Percentiles rank a stretch among this genome's conserved stretches.
These are phyloP conservation scores for Desmodesmus armatus DNA, from an alignment of 139 green algal genomes.

Conservation along the genomic window DNA sequence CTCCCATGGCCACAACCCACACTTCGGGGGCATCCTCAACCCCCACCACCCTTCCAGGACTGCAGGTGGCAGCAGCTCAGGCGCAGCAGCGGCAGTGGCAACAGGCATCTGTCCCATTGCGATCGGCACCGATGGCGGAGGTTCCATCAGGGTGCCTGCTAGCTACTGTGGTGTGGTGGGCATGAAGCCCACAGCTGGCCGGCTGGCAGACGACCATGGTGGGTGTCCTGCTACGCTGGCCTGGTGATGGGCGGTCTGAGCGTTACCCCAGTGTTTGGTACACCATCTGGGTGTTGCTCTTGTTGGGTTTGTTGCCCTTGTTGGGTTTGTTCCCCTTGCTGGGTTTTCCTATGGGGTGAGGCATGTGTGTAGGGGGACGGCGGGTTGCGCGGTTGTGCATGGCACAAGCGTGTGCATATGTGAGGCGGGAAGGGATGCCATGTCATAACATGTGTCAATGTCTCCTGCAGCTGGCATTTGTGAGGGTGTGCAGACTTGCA, in stretches of 20 bases:
- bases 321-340: too few relatives aligned
- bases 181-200: conserved; percentile 78
- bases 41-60: conserved; percentile 13
- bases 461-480: too few relatives aligned
- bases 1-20: conserved; percentile 16
- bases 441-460: too few relatives aligned
- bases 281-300: too few relatives aligned
- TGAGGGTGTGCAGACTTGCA: too few relatives aligned
- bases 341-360: too few relatives aligned
- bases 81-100: conserved; percentile 75
- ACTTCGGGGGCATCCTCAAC: conserved; percentile 2
- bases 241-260: background rate
- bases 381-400: too few relatives aligned
- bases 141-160: conserved; percentile 59
- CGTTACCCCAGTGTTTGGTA: too few relatives aligned
- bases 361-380: too few relatives aligned
- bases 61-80: conserved; percentile 58
- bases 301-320: too few relatives aligned
- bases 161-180: conserved; percentile 85
- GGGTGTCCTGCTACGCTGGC: background rate
- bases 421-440: too few relatives aligned
- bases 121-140: conserved; percentile 74
- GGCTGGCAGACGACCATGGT: conserved; percentile 46
- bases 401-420: too few relatives aligned
- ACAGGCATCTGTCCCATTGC: conserved; percentile 80